Conservation (phyloP, 1,139 yeast genomes). For the Taiozyma onychis region DNA sequence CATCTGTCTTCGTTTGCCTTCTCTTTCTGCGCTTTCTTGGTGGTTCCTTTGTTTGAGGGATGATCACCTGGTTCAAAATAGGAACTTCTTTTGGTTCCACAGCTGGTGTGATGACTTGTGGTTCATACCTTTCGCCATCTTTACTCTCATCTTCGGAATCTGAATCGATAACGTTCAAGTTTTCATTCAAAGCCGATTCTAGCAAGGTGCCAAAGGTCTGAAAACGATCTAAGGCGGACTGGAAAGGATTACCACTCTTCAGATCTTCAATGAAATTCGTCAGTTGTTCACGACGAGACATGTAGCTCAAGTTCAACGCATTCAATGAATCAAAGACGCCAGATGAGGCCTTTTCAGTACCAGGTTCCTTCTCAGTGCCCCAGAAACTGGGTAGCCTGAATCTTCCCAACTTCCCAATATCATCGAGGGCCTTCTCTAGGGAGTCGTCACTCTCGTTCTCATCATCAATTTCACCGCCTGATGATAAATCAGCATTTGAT, state of each 20-base stretch:
- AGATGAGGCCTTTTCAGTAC: neutral
- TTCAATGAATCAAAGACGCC: constrained; percentile 5
- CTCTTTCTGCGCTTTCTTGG: constrained; percentile 8
- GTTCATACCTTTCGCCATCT: constrained; percentile 35
- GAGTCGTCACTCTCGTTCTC: constrained; percentile 15
- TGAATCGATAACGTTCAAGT: constrained; percentile 32
- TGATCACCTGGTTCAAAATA: constrained; percentile 43
- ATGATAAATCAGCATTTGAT: neutral
- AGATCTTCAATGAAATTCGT: constrained; percentile 45
- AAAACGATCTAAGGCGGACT: constrained; percentile 50
- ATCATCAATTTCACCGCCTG: constrained; percentile 5
- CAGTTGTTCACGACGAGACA: constrained; percentile 35
- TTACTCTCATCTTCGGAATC: constrained; percentile 30
- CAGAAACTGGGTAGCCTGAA: constrained; percentile 16
- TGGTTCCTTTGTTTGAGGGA: constrained; percentile 33
- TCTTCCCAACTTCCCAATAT: constrained; percentile 15
- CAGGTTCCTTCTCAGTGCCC: constrained; percentile 3
- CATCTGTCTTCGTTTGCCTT: constrained; percentile 9
- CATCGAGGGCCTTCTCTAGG: constrained; percentile 13
- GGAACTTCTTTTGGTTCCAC: constrained; percentile 43
- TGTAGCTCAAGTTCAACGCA: constrained; percentile 15
- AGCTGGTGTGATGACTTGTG: constrained; percentile 49
- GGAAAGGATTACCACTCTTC: constrained; percentile 44
- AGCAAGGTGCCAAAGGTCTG: constrained; percentile 41
- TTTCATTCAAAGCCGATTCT: constrained; percentile 22